Conservation (phyloP, 2,329 filamentous ascomycete species). For the Penicillium sp. region DNA sequence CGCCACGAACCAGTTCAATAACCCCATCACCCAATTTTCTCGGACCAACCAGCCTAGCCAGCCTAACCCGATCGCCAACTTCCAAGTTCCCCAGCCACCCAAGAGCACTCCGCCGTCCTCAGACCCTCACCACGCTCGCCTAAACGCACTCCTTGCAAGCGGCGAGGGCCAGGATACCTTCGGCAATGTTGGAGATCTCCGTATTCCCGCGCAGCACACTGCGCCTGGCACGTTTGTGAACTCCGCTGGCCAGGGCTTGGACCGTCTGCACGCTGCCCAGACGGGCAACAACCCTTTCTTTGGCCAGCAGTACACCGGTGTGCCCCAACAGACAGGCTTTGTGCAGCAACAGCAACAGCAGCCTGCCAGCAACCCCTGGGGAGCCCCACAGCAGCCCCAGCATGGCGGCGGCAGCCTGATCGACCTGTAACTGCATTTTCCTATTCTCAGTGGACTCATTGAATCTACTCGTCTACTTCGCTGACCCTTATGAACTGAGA, state of each 20-base stretch:
- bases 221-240: slow-evolving; percentile 96
- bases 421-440: slow-evolving; percentile 50
- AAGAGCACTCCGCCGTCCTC: slow-evolving; percentile 34
- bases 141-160: slow-evolving; percentile 81
- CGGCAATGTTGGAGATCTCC: slow-evolving; percentile 92
- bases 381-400: slow-evolving; percentile 48
- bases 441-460: neutral
- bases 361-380: slow-evolving; percentile 57
- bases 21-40: slow-evolving; percentile 15
- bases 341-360: slow-evolving; percentile 47
- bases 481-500: neutral
- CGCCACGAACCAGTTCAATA: slow-evolving; percentile 65
- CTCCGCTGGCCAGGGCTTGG: slow-evolving; percentile 80
- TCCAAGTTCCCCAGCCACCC: slow-evolving; percentile 34
- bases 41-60: slow-evolving; percentile 40
- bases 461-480: neutral
- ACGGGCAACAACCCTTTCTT: slow-evolving; percentile 91
- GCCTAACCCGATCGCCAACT: slow-evolving; percentile 39
- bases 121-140: slow-evolving; percentile 66
- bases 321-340: slow-evolving; percentile 48
- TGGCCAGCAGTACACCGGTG: slow-evolving; percentile 76
- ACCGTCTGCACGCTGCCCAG: slow-evolving; percentile 64
- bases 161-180: slow-evolving; percentile 97
- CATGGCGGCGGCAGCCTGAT: slow-evolving; percentile 59
- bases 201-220: slow-evolving; percentile 94